Percentiles rank a stretch among this genome's conserved stretches.
Evolutionary conservation across 306 rosid genomes (phyloP).

Genomic region (Myrica gale): DNA sequence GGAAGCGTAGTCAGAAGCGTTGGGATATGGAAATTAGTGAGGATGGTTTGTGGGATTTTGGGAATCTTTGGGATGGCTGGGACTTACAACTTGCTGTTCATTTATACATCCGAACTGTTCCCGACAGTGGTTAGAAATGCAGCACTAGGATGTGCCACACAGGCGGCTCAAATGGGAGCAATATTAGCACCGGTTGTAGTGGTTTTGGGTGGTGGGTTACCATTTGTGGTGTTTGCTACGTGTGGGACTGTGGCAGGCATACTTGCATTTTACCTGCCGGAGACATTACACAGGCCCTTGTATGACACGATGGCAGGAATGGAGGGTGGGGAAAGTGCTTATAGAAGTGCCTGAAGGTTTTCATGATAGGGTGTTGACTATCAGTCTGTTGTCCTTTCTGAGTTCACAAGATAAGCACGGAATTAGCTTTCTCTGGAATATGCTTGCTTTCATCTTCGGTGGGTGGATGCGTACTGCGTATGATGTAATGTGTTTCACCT

Average conservation of each 20-base stretch:
- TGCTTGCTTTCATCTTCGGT: neutral
- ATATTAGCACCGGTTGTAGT: conserved; percentile 84
- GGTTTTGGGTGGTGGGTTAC: conserved; percentile 65
- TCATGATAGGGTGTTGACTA: neutral
- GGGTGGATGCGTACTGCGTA: neutral
- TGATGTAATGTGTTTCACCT: neutral
- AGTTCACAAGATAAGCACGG: neutral
- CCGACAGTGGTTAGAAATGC: conserved; percentile 93
- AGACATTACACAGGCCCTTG: conserved; percentile 72
- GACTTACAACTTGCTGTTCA: conserved; percentile 72
- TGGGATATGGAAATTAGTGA: conserved; percentile 54
- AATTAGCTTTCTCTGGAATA: neutral
- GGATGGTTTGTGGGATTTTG: conserved; percentile 65
- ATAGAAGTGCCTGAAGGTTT: neutral
- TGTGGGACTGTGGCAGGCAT: conserved; percentile 72
- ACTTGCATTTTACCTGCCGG: conserved; percentile 74
- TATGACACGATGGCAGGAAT: conserved; percentile 77
- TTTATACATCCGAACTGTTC: conserved; percentile 77
- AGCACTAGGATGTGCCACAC: conserved; percentile 64
- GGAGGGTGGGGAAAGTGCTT: conserved; percentile 40
- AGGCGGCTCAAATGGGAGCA: conserved; percentile 86
- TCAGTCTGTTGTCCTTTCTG: neutral
- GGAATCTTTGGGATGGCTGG: conserved; percentile 95
- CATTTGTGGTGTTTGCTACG: conserved; percentile 60
- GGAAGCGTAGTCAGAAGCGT: conserved; percentile 43